These are phyloP conservation scores for Phytophthora rubi DNA, from an alignment of 352 stramenopile genomes.

Conservation along the genomic window DNA sequence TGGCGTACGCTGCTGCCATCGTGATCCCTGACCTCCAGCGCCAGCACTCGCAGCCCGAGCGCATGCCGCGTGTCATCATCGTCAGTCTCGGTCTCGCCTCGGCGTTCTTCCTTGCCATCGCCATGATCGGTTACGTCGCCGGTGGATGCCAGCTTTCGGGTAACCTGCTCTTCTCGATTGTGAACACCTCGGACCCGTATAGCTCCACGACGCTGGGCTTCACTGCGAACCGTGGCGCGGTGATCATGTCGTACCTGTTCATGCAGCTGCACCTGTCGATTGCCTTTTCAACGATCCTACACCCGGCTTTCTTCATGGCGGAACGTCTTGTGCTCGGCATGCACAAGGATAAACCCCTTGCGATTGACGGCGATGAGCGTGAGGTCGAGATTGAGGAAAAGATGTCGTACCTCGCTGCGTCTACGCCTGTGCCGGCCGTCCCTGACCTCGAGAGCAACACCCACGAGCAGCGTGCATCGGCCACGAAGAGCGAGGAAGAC, in stretches of 20 bases:
- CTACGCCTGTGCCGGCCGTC: background rate
- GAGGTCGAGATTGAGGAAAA: constrained; percentile 28
- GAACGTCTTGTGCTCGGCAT: constrained; percentile 53
- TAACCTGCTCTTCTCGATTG: constrained; percentile 63
- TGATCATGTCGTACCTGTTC: constrained; percentile 52
- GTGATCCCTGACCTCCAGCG: constrained; percentile 53
- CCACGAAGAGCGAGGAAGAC: constrained; percentile 24
- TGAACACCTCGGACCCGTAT: constrained; percentile 21
- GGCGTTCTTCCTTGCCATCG: constrained; percentile 49
- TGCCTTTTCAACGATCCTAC: constrained; percentile 54
- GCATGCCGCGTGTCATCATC: constrained; percentile 57
- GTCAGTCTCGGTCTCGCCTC: constrained; percentile 50
- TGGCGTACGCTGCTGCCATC: constrained; percentile 54
- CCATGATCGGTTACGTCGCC: constrained; percentile 38
- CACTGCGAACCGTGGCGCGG: constrained; percentile 35
- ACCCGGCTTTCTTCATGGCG: constrained; percentile 54
- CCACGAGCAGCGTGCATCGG: constrained; percentile 6
- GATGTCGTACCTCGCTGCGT: constrained; percentile 26
- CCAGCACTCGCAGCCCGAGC: constrained; percentile 47
- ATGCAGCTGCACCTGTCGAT: constrained; percentile 65
- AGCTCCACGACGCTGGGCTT: constrained; percentile 45
- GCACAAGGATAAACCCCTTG: constrained; percentile 30
- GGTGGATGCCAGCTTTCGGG: constrained; percentile 56
- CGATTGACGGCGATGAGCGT: constrained; percentile 24
- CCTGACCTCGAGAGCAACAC: constrained; percentile 27